These are phyloP conservation scores for Pyrenochaeta sp. DNA, from an alignment of 2,329 filamentous ascomycete genomes.

Conservation along the genomic window DNA sequence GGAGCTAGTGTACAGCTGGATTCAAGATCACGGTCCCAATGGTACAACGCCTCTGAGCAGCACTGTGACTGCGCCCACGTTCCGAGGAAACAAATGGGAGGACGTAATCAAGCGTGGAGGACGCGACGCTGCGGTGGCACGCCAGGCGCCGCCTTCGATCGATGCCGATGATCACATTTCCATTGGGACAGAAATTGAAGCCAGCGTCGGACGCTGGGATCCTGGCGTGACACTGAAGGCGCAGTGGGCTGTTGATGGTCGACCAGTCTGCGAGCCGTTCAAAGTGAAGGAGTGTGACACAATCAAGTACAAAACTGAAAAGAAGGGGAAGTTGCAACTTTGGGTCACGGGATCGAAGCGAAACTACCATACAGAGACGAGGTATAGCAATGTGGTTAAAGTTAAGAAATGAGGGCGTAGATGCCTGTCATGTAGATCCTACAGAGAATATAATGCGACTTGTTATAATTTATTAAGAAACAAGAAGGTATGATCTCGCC, in stretches of 20 bases:
- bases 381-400: constrained; percentile 22
- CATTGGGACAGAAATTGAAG: constrained; percentile 11
- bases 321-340: constrained; percentile 21
- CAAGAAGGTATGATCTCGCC: too few relatives aligned
- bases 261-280: constrained; percentile 29
- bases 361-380: constrained; percentile 31
- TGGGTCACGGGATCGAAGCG: constrained; percentile 31
- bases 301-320: constrained; percentile 19
- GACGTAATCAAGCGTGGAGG: constrained; percentile 46
- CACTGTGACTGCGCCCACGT: constrained; percentile 21
- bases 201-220: constrained; percentile 48
- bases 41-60: constrained; percentile 39
- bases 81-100: constrained; percentile 46
- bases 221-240: constrained; percentile 46
- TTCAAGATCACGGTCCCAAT: constrained; percentile 43
- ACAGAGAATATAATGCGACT: too few relatives aligned
- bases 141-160: constrained; percentile 41
- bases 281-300: constrained; percentile 31
- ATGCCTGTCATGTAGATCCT: background rate
- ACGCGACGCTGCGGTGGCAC: constrained; percentile 41
- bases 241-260: constrained; percentile 45
- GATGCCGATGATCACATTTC: constrained; percentile 7
- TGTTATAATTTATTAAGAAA: too few relatives aligned
- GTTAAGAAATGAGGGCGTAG: background rate
- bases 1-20: constrained; percentile 41